Base-by-base conservation (phyloP, 768 basidiomycete genomes). In the Kwoniella mangroviensis region DNA sequence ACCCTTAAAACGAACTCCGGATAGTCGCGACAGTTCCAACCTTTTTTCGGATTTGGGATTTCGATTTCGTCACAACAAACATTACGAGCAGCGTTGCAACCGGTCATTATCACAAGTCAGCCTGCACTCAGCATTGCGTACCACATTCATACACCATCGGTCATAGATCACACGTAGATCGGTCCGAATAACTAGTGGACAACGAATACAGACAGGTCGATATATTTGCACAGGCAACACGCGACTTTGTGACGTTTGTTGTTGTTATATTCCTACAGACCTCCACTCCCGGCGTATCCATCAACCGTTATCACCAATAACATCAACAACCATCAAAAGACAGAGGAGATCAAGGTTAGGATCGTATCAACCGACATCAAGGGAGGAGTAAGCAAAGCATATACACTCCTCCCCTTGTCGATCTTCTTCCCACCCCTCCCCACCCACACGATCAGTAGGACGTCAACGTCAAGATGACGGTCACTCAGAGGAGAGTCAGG, bases 401-500 rank as follows among this genome's bases (percentile, higher is more conserved):
- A 60, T 60, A 60, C 34, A 42, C 58, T 60, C 58, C 58, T 60
- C 58, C 58, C 58, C 41, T 22, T 57, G n/a, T n/a, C 28, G 15
- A 17, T 24, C 15, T 21, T n/a, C 19, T 40, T 60, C 53, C 21
- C 40, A 6, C 58, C 51, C 45, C 28, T 15, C 19, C 19, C 22
- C 52, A n/a, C 52, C 41, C 63, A 53, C 63, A 43, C 26, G 63
- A 64, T 53, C 63, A 40, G 41, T 51, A 28, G 24, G 12, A 22
- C 13, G 9, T 12, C 34, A n/a, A 49, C 34, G n/a, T 21, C 59
- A 54, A 49, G 19, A 83, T 83, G 82, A 81, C 80, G 6, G 77
- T 83, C 26, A 81, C 82, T 19, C 79, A 81, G 65, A 34, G 82
- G 53, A 72, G 82, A 68, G 74, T 71, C 34, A 67, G 78, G 45